Evolutionary conservation across 73 alveolate genomes (phyloP).

Genomic region (Paramecium sonneborni): DNA sequence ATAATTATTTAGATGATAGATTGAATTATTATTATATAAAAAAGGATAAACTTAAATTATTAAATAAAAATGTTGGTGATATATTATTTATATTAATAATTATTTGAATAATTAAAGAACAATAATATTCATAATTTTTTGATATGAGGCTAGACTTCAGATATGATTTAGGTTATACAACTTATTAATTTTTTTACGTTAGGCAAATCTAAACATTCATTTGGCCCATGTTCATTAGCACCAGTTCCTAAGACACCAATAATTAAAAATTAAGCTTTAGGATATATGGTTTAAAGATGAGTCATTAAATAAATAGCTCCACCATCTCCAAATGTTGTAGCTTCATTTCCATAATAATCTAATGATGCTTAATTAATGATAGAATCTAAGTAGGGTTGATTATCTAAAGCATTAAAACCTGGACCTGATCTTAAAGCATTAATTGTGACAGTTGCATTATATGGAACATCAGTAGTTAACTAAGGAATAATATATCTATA

Average conservation of each 20-base stretch:
- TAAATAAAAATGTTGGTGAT: no score
- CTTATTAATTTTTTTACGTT: constrained; percentile 4
- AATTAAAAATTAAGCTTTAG: constrained; percentile 84
- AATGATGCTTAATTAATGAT: constrained; percentile 70
- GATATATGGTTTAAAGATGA: constrained; percentile 76
- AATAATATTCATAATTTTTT: neutral
- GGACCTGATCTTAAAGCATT: constrained; percentile 14
- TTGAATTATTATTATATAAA: no score
- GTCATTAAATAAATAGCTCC: constrained; percentile 91
- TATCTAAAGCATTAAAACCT: constrained; percentile 56
- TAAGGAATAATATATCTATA: neutral
- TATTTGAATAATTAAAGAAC: no score
- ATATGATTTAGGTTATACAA: constrained; percentile 19
- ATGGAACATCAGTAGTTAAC: constrained; percentile 84
- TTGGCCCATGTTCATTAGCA: constrained; percentile 81
- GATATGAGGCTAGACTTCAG: neutral
- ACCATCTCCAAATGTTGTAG: constrained; percentile 79
- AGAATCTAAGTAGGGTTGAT: constrained; percentile 57
- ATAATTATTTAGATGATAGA: no score
- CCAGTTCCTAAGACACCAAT: constrained; percentile 91
- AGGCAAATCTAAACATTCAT: constrained; percentile 40
- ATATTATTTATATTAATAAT: no score
- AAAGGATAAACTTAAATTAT: no score
- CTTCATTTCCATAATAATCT: constrained; percentile 72
- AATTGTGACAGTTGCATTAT: constrained; percentile 79